Conservation (phyloP, 2,329 filamentous ascomycete genomes). For the Diaporthe helianthi region DNA sequence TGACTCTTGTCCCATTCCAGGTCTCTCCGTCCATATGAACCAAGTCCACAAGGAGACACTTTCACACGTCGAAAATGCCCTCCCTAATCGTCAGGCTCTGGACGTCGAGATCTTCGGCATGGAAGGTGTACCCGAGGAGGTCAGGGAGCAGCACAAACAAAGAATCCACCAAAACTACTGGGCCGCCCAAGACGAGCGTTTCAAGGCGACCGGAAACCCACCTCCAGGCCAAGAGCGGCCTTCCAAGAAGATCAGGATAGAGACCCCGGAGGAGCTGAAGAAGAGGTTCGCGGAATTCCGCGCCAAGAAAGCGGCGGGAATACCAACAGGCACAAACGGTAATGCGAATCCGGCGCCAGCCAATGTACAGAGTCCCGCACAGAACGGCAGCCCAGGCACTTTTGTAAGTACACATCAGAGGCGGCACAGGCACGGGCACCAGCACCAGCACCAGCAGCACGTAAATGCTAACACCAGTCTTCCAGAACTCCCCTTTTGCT, state of each 20-base stretch:
- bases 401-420: constrained; percentile 61
- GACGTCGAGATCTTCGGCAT: constrained; percentile 98
- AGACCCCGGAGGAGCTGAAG: constrained; percentile 80
- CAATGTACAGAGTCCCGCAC: constrained; percentile 57
- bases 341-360: constrained; percentile 61
- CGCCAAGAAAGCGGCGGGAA: constrained; percentile 68
- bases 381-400: constrained; percentile 58
- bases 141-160: constrained; percentile 83
- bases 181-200: constrained; percentile 82
- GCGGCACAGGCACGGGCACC: too few relatives aligned
- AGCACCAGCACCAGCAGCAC: not conserved
- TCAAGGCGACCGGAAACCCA: constrained; percentile 83
- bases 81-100: constrained; percentile 82
- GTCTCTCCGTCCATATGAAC: constrained; percentile 95
- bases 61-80: constrained; percentile 86
- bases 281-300: constrained; percentile 80
- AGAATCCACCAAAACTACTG: constrained; percentile 87
- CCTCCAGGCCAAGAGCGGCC: constrained; percentile 71
- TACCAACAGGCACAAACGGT: constrained; percentile 61
- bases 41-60: constrained; percentile 97
- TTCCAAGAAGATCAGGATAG: constrained; percentile 75
- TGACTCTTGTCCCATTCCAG: constrained; percentile 52
- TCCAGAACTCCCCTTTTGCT: constrained; percentile 51
- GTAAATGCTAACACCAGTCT: constrained; percentile 36
- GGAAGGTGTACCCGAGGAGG: constrained; percentile 91